Evolutionary conservation across 1,139 yeast species (phyloP).

Genomic region (Meyerozyma carpophila): DNA sequence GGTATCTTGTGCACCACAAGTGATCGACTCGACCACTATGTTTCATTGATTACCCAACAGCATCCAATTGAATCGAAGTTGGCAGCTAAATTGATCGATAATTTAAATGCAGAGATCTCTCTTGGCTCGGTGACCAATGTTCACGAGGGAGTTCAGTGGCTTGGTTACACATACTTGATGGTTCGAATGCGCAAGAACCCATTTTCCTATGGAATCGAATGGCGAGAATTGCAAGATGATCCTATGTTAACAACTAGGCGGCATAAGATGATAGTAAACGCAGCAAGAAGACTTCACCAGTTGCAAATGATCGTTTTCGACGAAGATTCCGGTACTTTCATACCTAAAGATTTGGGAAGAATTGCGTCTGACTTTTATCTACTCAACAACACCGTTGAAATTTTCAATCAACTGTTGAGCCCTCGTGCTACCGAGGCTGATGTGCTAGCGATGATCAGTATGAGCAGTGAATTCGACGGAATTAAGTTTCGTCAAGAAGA

Average conservation of each 20-base stretch:
- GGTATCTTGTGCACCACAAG: conserved; percentile 84
- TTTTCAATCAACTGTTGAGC: conserved; percentile 78
- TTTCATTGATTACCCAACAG: conserved; percentile 84
- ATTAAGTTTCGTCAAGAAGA: conserved; percentile 90
- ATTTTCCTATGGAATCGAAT: conserved; percentile 85
- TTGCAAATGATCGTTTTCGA: conserved; percentile 93
- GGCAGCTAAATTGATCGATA: conserved; percentile 76
- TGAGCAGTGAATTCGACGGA: conserved; percentile 92
- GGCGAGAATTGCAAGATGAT: conserved; percentile 81
- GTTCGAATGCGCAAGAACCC: conserved; percentile 96
- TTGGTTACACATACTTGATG: conserved; percentile 91
- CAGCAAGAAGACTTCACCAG: conserved; percentile 77
- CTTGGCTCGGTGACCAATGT: conserved; percentile 92
- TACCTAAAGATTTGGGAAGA: conserved; percentile 86
- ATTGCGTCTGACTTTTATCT: conserved; percentile 92
- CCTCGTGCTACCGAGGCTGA: conserved; percentile 92
- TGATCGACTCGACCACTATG: conserved; percentile 80
- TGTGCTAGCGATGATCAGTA: conserved; percentile 79
- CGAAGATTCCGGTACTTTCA: conserved; percentile 73
- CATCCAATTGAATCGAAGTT: conserved; percentile 93
- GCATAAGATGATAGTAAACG: conserved; percentile 65
- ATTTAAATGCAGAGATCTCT: conserved; percentile 92
- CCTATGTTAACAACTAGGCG: conserved; percentile 73
- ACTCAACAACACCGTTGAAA: conserved; percentile 78
- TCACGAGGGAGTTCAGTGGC: conserved; percentile 94